Base-by-base conservation (phyloP, 441 rosid species). In the Iberis amara region DNA sequence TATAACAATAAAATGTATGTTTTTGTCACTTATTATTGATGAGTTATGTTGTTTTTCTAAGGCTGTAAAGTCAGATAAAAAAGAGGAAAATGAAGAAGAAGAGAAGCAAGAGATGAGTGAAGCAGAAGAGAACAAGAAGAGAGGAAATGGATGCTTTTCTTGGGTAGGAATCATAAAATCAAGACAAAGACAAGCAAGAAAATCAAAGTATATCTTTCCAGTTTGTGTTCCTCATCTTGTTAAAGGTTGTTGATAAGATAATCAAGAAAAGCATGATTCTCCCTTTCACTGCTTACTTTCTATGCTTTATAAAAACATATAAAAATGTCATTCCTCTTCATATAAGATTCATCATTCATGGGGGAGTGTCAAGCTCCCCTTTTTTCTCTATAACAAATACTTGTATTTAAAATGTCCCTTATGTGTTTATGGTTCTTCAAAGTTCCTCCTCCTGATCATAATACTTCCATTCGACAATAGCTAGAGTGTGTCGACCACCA, bases 401-500 rank as follows among this genome's bases (percentile, higher is more conserved):
- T 33, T 6, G 6, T 18, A 18, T 18, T 18, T 18, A 18, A n/a
- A 18, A 18, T 18, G 21, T 18, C 21, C 21, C 21, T 18, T 18
- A 1, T 18, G 21, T 18, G 21, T 27, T 27, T 27, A 27, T 27
- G 5, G 30, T 27, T 27, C 5, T 27, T 27, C 30, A 18, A 18
- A 18, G 21, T 32, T 6, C 9, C 9, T 33, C 38, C 38, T 33
- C 38, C 38, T 33, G 38, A 33, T 33, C 38, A 33, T 2, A 11
- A 33, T 2, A 9, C 38, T 33, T 33, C 38, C 38, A 33, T 33
- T 33, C 94, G 53, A 76, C 83, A n/a, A 83, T 62, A 1, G 97
- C 97, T 61, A 89, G 49, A 13, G 96, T 89, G 70, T 92, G 97
- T 26, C 99, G 83, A 15, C 99, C 99, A 0, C 99, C 99, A 9